Evolutionary conservation across 1,284 basidiomycete species (phyloP), one percentile per base, ranked within the genome.

Genomic region (Spongispora temasekensis): DNA sequence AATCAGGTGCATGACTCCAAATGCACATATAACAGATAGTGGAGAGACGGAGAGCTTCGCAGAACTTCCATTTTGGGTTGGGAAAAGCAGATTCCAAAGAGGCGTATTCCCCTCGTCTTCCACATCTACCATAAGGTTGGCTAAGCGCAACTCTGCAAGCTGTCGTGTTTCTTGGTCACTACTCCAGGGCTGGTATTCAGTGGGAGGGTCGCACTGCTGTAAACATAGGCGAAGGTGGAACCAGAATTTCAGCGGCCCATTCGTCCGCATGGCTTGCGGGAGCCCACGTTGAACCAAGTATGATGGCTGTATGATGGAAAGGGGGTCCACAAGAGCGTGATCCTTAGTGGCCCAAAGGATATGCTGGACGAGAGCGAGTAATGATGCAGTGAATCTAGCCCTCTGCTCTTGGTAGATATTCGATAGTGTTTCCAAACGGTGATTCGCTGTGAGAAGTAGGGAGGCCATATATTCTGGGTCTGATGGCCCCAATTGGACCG

Each of bases 221-320:
- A 35, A 88, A 73, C 67, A 83, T 82, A 83, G 80, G 13, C 91
- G 87, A 35, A 93, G 79, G 68, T 92, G 86, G 61, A 89, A 86
- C 28, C 93, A 74, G 58, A 93, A 85, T 63, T 86, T 87, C 77
- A 91, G 91, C 4, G 79, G 78, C 2, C 80, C 75, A 64, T 90
- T 85, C 27, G 82, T 83, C 30, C 92, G 88, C 48, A 93, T 69
- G 44, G 78, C 71, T 55, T 86, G 82, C 4, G 91, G 89, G 13
- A 80, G 75, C 4, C 90, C 91, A 55, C 79, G 81, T 70, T 92
- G 91, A 30, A 94, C 83, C 42, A 94, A 80, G 68, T 87, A 92
- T 2, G 91, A 91, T 4, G 91, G 90, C 55, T 91, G 91, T 50
- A 86, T 91, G 48, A 87, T 86, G 25, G 91, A 92, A 37, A 90